A percentile compares a stretch with the other conserved stretches of the same genome.
Conservation (phyloP, 768 basidiomycete species). For the Porphyrellus cyaneotinctus region DNA sequence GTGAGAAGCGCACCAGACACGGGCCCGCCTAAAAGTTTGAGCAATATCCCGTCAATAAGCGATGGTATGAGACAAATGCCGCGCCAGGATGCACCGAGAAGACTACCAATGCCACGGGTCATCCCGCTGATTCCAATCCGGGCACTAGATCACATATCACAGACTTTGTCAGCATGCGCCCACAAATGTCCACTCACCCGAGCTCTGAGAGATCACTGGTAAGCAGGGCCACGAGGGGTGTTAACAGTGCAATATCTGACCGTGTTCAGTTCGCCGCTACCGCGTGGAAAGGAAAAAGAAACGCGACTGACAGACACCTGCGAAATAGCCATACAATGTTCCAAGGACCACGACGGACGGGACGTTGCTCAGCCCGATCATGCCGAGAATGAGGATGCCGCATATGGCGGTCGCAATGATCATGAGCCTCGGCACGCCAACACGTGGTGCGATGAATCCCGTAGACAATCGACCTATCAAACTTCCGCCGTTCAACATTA, state of each 20-base stretch:
- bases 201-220: slow-evolving; percentile 47
- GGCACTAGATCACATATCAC: slow-evolving; percentile 8
- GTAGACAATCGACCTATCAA: slow-evolving; percentile 50
- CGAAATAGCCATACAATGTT: slow-evolving; percentile 45
- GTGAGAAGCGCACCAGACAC: slow-evolving; percentile 57
- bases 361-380: slow-evolving; percentile 36
- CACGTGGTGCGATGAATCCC: slow-evolving; percentile 36
- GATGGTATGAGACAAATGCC: background rate
- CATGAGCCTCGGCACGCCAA: slow-evolving; percentile 44
- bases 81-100: slow-evolving; percentile 16
- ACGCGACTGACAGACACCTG: slow-evolving; percentile 36
- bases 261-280: background rate
- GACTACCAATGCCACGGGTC: slow-evolving; percentile 14
- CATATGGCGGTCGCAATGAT: slow-evolving; percentile 32
- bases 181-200: slow-evolving; percentile 32
- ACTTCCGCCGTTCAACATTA: slow-evolving; percentile 49
- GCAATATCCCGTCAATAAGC: background rate
- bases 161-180: background rate
- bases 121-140: slow-evolving; percentile 24
- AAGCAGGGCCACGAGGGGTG: slow-evolving; percentile 42
- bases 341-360: slow-evolving; percentile 38
- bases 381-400: slow-evolving; percentile 40
- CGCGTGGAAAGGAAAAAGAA: background rate
- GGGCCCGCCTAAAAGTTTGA: slow-evolving; percentile 41
- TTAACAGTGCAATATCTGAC: slow-evolving; percentile 35